Conservation (phyloP, 148 eudicot species). For the Camellia sinensis region DNA sequence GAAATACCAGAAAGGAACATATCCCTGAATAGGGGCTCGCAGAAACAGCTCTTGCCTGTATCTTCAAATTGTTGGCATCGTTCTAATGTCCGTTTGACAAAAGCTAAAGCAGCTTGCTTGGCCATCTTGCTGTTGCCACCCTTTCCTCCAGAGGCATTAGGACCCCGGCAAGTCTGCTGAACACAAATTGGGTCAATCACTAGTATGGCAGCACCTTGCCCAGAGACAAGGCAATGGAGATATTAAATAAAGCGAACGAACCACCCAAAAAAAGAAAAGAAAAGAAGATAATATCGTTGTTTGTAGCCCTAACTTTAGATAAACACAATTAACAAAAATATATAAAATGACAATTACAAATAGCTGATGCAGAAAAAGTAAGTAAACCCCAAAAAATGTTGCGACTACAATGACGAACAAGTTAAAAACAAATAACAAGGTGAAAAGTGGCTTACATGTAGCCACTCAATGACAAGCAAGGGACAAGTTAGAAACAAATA, state of each 20-base stretch:
- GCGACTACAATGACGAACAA: too few species aligned
- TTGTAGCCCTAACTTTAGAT: too few species aligned
- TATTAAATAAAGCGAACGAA: neutral
- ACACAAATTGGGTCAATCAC: neutral
- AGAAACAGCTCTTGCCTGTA: slow-evolving; percentile 61
- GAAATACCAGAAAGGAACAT: slow-evolving; percentile 42
- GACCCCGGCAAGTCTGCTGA: slow-evolving; percentile 46
- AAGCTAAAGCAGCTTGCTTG: slow-evolving; percentile 63
- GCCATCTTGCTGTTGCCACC: slow-evolving; percentile 50
- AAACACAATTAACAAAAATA: too few species aligned
- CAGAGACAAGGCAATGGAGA: neutral
- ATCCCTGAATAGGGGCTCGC: slow-evolving; percentile 45
- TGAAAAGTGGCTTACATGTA: too few species aligned
- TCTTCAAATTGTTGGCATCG: slow-evolving; percentile 41
- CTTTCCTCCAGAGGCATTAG: slow-evolving; percentile 51
- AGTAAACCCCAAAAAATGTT: too few species aligned
- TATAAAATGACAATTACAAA: too few species aligned
- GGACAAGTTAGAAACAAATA: too few species aligned
- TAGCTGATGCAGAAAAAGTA: too few species aligned
- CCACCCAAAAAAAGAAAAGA: neutral
- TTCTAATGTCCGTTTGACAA: slow-evolving; percentile 45
- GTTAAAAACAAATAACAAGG: too few species aligned
- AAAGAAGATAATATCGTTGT: neutral
- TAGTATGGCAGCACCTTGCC: neutral
- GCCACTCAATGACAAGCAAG: too few species aligned